A percentile compares a stretch with the other conserved stretches of the same genome.
phyloP scores from a whole-genome alignment of 495 filamentous ascomycete genomes.

The Aspergillus funiculosus region DNA sequence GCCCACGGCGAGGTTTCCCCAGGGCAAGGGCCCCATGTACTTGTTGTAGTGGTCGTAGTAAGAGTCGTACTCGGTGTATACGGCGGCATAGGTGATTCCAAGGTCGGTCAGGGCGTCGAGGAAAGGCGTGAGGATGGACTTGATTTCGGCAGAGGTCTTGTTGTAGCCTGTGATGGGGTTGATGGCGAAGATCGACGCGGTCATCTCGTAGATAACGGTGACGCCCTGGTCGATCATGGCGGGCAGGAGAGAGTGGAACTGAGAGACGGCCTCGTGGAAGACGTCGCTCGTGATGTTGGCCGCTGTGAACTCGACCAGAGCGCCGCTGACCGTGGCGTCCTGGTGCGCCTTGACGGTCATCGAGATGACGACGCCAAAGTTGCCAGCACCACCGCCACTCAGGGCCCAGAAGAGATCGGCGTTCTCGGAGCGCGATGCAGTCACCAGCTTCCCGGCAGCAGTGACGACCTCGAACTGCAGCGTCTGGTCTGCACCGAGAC shows the following conservation, averaged over 20 bases:
- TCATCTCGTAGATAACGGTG: slow-evolving; percentile 45
- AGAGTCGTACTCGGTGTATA: slow-evolving; percentile 29
- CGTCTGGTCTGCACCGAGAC: slow-evolving; percentile 59
- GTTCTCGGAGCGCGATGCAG: slow-evolving; percentile 48
- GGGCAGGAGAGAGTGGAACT: slow-evolving; percentile 43
- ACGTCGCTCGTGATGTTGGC: slow-evolving; percentile 29
- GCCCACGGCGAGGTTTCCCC: slow-evolving; percentile 39
- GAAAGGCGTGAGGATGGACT: slow-evolving; percentile 31
- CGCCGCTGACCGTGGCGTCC: slow-evolving; percentile 35
- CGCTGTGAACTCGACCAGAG: slow-evolving; percentile 24
- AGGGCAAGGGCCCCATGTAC: slow-evolving; percentile 34
- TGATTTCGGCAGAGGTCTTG: slow-evolving; percentile 25
- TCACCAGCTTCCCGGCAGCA: slow-evolving; percentile 45
- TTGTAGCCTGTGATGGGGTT: slow-evolving; percentile 37
- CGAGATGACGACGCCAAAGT: slow-evolving; percentile 56
- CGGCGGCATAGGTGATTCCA: slow-evolving; percentile 23
- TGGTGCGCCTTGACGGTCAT: slow-evolving; percentile 43
- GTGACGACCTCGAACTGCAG: slow-evolving; percentile 61
- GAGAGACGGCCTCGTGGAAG: slow-evolving; percentile 40
- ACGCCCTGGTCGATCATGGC: slow-evolving; percentile 47
- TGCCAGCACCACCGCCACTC: slow-evolving; percentile 60
- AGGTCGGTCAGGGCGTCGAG: slow-evolving; percentile 23
- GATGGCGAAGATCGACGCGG: slow-evolving; percentile 40
- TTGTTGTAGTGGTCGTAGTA: slow-evolving; percentile 48
- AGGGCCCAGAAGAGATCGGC: slow-evolving; percentile 64